Evolutionary conservation across 2,329 filamentous ascomycete genomes (phyloP), one percentile per base, ranked within the genome.

Genomic region (Fusarium dlaminii): DNA sequence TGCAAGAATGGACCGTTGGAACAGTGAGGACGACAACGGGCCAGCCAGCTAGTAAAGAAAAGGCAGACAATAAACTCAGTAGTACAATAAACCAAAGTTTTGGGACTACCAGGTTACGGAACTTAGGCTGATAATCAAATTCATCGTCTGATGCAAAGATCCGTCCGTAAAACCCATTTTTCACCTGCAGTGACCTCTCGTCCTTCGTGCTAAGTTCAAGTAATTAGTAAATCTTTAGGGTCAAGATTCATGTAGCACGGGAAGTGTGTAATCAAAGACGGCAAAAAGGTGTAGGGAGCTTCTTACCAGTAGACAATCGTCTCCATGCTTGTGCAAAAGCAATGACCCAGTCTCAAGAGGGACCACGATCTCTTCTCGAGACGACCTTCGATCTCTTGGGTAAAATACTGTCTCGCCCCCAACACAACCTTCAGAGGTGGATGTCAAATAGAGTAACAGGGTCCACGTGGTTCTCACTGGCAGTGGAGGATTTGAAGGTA

Each of bases 351-450:
- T 92, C 81, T 97, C 94, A 17, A 93, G 89, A 2, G 88, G 88
- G 12, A 97, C 90, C 3, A 90, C 87, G 57, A 97, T 89, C 24
- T 92, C 93, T 75, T 93, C 89, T 24, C 87, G 87, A 24, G 86
- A 80, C 6, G 86, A 82, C 68, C 85, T 84, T 48, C 87, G 84
- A 76, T 90, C 88, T 72, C 93, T 90, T 1, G 94, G 93, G 80
- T 97, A 97, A 82, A 98, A 98, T 37, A 96, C 94, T 0, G 96
- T 98, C 82, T 98, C 94, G 37, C 96, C 96, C 29, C 96, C 96
- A 29, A 89, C 82, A 77, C 95, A 97, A 8, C 93, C 93, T 12
- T 93, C 93, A 3, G 88, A 84, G 6, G 90, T 86, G 2, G 92
- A 94, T 2, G 93, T 96, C 62, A 98, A 87, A 79, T 98, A 98